Evolutionary conservation across 2,329 filamentous ascomycete genomes (phyloP).

Genomic region (Hypomyces perniciosus): DNA sequence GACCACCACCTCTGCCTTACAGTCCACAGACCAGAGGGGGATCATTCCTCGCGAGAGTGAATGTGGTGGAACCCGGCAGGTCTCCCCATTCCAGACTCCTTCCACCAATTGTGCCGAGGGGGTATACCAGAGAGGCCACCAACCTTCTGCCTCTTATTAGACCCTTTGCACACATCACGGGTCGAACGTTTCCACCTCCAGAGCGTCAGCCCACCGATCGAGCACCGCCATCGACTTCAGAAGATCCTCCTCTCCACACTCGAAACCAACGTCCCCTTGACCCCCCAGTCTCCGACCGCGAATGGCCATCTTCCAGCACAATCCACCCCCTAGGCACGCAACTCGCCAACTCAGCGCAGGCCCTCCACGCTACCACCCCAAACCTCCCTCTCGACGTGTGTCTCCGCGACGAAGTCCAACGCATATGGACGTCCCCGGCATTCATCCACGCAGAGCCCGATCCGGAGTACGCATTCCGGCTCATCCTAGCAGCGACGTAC

Average conservation of each 20-base stretch:
- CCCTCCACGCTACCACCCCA: background rate
- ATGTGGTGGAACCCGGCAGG: too few relatives aligned
- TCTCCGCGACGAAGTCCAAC: slow-evolving; percentile 6
- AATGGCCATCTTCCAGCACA: background rate
- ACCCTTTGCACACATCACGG: too few relatives aligned
- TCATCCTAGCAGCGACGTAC: slow-evolving; percentile 3
- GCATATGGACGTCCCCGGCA: background rate
- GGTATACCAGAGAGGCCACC: too few relatives aligned
- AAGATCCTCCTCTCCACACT: background rate
- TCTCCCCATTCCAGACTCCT: too few relatives aligned
- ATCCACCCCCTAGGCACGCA: background rate
- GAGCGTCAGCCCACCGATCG: background rate
- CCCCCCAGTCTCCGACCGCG: background rate
- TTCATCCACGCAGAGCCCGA: slow-evolving; percentile 3
- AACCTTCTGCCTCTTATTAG: too few relatives aligned
- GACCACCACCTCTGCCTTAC: background rate
- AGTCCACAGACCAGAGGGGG: background rate
- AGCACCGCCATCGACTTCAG: background rate
- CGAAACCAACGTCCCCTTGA: background rate
- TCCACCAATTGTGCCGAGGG: too few relatives aligned
- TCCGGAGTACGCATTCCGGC: background rate
- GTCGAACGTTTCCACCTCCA: too few relatives aligned
- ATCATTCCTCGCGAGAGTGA: background rate
- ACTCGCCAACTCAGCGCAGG: slow-evolving; percentile 1
- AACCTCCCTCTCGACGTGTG: slow-evolving; percentile 3